Evolutionary conservation across 257 asterid species (phyloP), one percentile per base, ranked within the genome.

Genomic region (Paraleonurus japonicus): DNA sequence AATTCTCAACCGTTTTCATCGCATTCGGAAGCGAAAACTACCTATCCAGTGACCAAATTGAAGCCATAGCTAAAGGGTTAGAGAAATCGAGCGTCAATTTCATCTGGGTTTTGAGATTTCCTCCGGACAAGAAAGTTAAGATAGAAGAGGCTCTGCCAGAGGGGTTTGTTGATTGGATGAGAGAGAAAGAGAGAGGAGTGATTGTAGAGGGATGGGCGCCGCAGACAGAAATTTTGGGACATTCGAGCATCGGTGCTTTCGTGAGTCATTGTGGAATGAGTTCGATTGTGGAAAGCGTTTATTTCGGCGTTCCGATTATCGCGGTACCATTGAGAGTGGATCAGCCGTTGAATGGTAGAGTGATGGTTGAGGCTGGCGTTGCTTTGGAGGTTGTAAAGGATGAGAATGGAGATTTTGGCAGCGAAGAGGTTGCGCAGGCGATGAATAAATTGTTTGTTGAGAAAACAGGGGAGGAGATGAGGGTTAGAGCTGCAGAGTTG

Each of bases 1-100:
- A 5, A 12, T 33, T 47, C 26, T 85, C 89, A 3, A 75, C 80
- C 4, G 75, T 85, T 19, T 80, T 58, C 61, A 80, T 82, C 70
- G 75, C 89, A 0, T 78, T 80, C 74, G 89, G 87, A 9, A 82
- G 87, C 22, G 89, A 85, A 50, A 69, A 75, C 72, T 82, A 74
- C 71, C 51, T 84, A 64, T 55, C 82, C 9, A 64, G 43, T 5
- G 64, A 75, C n/a, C 83, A 82, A 8, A 79, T 85, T 1, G 58
- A 17, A 12, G 83, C 76, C 16, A 68, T 85, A 53, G 85, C 82
- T 0, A 75, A 80, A 17, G 84, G 82, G 26, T 50, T 69, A 0
- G 66, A 69, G 12, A 27, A 28, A 4, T 67, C 33, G 7, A 32
- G 43, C 37, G 65, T 32, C 4, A 69, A 22, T 48, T 69, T 53